Base-by-base conservation (phyloP, 805 yeast genomes). In the Metschnikowia baotianmanensis region DNA sequence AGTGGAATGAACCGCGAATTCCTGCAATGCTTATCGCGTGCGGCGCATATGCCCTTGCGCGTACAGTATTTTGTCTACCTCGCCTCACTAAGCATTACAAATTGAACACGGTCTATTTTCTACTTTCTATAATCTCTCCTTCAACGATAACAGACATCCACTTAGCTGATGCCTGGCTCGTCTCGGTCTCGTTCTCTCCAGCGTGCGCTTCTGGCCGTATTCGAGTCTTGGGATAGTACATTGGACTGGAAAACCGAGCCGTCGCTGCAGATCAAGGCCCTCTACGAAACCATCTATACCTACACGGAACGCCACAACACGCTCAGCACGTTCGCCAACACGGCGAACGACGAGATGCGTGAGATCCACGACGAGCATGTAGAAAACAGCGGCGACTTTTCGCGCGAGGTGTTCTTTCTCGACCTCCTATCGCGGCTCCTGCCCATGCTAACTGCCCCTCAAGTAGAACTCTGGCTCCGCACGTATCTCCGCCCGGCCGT, bases 401-500 rank as follows among this genome's bases (percentile, higher is more conserved):
- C 53, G 6, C 59, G 60, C 31, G 77, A 74, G 45, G 50, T 51
- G 8, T 46, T 59, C 22, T 76, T 74, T 43, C 43, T 74, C 18
- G 67, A 65, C 33, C 53, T 70, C 1, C 58, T 74, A 13, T 53
- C 48, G 2, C 55, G 55, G 22, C 46, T 72, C 11, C 55, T 61
- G 38, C 64, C 67, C 1, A 61, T 58, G 15, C 55, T 70, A 4
- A 45, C 50, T 5, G 53, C 52, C 20, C 52, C 53, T 10, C 57
- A 60, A 9, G 55, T 75, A 8, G 47, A 55, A 17, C 55, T 64
- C 29, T 82, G 86, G 86, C 63, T 77, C 34, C 59, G 63, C 21
- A 63, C 72, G 25, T 72, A 77, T 43, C 51, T 71, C 10, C 62
- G 62, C 10, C 75, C 77, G 0, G 80, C 83, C 0, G 61, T 80